Evolutionary conservation across 148 eudicot genomes (phyloP).

Genomic region (Pouteria glomerata): DNA sequence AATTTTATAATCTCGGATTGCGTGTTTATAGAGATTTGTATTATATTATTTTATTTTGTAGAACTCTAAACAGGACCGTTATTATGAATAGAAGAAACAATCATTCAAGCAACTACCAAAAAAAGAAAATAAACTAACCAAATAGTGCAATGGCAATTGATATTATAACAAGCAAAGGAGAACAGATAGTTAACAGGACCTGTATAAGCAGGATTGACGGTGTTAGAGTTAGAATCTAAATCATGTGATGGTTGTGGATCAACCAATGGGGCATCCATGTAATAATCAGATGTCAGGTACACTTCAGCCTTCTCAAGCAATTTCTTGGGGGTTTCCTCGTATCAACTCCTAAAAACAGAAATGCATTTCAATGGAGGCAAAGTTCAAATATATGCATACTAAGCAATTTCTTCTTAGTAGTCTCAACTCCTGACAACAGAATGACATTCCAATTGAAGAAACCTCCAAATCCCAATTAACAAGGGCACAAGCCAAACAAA

Average conservation of each 20-base stretch:
- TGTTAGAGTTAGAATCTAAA: neutral
- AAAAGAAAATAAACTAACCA: neutral
- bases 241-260: neutral
- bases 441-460: neutral
- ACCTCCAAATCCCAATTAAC: neutral
- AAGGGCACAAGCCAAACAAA: neutral
- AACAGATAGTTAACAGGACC: neutral
- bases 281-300: neutral
- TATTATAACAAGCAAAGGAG: neutral
- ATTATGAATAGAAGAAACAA: too few species aligned
- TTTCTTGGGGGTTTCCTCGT: neutral
- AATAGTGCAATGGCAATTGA: too few species aligned
- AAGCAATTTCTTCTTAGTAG: neutral
- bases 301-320: neutral
- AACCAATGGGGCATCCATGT: neutral
- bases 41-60: too few species aligned
- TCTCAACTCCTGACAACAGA: neutral
- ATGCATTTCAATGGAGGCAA: neutral
- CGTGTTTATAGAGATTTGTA: too few species aligned
- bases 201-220: neutral
- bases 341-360: neutral
- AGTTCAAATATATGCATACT: too few species aligned
- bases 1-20: too few species aligned
- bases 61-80: too few species aligned
- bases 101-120: neutral